phyloP scores from a whole-genome alignment of 192 early-diverging fungal genomes.

The Coemansia nantahalensis region DNA sequence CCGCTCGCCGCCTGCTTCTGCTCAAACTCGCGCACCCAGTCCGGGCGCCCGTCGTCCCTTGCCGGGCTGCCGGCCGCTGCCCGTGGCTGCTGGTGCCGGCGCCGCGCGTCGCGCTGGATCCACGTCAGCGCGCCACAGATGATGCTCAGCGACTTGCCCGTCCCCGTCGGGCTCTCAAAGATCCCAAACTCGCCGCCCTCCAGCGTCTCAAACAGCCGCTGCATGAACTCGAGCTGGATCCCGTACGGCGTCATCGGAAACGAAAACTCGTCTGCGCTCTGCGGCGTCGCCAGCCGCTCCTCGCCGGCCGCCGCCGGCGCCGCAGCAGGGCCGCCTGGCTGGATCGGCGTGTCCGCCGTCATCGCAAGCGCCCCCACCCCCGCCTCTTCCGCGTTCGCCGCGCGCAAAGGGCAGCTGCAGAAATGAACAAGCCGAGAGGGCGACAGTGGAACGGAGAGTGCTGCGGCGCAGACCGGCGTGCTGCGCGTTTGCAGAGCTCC shows the following conservation, averaged over 20 bases:
- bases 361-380: no score
- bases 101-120: slow-evolving; percentile 60
- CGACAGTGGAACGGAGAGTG: no score
- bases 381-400: no score
- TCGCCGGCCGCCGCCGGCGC: neutral
- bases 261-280: slow-evolving; percentile 28
- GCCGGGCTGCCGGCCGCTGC: neutral
- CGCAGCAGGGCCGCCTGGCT: no score
- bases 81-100: neutral
- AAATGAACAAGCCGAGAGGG: no score
- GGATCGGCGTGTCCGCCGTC: no score
- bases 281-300: slow-evolving; percentile 16
- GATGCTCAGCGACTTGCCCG: slow-evolving; percentile 87
- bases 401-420: no score
- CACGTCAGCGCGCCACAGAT: slow-evolving; percentile 84
- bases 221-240: slow-evolving; percentile 81
- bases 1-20: slow-evolving; percentile 5
- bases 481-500: no score
- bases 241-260: slow-evolving; percentile 73
- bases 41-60: slow-evolving; percentile 11
- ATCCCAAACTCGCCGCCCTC: slow-evolving; percentile 70
- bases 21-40: slow-evolving; percentile 49
- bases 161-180: slow-evolving; percentile 93
- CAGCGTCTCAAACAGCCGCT: slow-evolving; percentile 64
- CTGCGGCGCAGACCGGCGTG: no score